phyloP scores from a whole-genome alignment of 2,329 filamentous ascomycete genomes.

The Pseudocercospora eumusae region DNA sequence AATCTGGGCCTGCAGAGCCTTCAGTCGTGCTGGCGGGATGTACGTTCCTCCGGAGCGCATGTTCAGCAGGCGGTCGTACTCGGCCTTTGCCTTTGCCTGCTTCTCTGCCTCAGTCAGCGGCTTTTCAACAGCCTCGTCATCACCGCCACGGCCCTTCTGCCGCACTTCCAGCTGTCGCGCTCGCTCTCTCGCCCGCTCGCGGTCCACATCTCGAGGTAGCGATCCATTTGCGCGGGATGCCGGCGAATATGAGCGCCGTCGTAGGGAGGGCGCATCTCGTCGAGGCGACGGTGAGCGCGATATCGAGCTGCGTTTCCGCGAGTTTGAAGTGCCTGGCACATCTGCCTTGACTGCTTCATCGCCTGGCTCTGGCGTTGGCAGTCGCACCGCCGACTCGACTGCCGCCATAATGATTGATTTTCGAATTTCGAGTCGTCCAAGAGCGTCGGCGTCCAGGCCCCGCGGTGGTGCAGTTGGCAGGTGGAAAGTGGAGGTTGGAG shows the following conservation, averaged over 20 bases:
- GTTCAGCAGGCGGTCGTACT: conserved; percentile 87
- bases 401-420: conserved; percentile 22
- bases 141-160: conserved; percentile 44
- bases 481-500: neutral
- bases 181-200: conserved; percentile 54
- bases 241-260: conserved; percentile 23
- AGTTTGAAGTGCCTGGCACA: neutral
- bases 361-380: conserved; percentile 36
- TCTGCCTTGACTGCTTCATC: conserved; percentile 3
- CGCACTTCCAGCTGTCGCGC: conserved; percentile 53
- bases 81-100: conserved; percentile 82
- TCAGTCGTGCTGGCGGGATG: conserved; percentile 86
- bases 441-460: neutral
- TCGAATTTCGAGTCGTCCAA: neutral
- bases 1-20: conserved; percentile 92
- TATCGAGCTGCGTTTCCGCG: conserved; percentile 36
- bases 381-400: conserved; percentile 35
- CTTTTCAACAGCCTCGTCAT: conserved; percentile 51
- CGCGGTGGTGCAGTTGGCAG: neutral
- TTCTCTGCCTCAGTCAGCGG: conserved; percentile 76
- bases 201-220: conserved; percentile 53
- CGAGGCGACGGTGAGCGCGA: conserved; percentile 42
- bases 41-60: conserved; percentile 96
- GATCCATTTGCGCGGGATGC: conserved; percentile 21
- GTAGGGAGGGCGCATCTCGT: conserved; percentile 38